Percentiles rank a stretch among this genome's conserved stretches.
phyloP scores from a whole-genome alignment of 2,329 filamentous ascomycete genomes.

The Lasiodiplodia hormozganensis region DNA sequence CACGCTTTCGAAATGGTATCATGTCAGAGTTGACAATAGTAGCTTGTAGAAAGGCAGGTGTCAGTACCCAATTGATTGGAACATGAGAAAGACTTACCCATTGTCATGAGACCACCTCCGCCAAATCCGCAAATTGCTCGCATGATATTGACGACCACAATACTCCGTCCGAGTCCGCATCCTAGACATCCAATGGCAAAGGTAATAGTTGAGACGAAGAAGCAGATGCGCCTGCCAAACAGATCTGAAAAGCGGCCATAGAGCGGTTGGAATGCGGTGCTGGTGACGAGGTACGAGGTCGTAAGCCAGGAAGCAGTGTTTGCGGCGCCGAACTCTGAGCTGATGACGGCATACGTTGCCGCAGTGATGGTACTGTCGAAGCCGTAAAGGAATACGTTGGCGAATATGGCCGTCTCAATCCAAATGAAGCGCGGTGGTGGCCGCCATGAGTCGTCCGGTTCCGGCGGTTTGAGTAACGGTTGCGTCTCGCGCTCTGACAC shows the following conservation, averaged over 20 bases:
- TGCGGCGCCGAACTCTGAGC: slow-evolving; percentile 54
- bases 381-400: slow-evolving; percentile 69
- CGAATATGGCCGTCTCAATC: slow-evolving; percentile 60
- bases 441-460: slow-evolving; percentile 31
- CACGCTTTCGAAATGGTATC: slow-evolving; percentile 63
- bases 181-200: slow-evolving; percentile 42
- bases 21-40: slow-evolving; percentile 64
- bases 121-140: slow-evolving; percentile 41
- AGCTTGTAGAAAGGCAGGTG: slow-evolving; percentile 28
- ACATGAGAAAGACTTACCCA: slow-evolving; percentile 32
- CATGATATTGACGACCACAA: slow-evolving; percentile 39
- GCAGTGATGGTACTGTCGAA: slow-evolving; percentile 55
- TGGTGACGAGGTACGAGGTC: slow-evolving; percentile 35
- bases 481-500: neutral
- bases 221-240: slow-evolving; percentile 45
- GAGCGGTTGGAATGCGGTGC: slow-evolving; percentile 37
- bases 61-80: neutral
- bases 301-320: slow-evolving; percentile 49
- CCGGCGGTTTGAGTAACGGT: neutral
- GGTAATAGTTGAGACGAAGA: slow-evolving; percentile 41
- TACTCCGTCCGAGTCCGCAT: slow-evolving; percentile 38
- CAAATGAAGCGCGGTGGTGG: slow-evolving; percentile 35
- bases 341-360: slow-evolving; percentile 49
- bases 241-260: slow-evolving; percentile 48
- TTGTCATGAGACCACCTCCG: slow-evolving; percentile 42